phyloP scores from a whole-genome alignment of 1,284 basidiomycete genomes.

The Ustilago sp. region DNA sequence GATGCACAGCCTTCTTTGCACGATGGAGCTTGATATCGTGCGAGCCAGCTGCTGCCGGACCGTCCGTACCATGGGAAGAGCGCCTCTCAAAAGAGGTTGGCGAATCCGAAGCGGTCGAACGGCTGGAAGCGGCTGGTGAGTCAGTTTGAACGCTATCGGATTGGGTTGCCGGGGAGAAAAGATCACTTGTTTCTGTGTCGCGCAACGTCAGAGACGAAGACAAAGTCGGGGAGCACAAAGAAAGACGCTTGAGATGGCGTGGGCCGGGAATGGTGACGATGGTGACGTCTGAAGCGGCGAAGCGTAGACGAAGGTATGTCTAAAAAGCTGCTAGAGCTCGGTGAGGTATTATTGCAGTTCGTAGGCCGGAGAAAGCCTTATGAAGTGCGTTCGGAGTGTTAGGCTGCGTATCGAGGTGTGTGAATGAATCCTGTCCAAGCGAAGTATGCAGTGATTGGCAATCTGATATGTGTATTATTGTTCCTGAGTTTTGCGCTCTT shows the following conservation, averaged over 20 bases:
- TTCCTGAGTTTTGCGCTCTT: no score
- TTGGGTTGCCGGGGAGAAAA: conserved; percentile 21
- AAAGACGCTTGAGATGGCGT: conserved; percentile 53
- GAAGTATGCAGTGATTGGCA: no score
- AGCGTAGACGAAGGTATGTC: not conserved
- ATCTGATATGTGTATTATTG: no score
- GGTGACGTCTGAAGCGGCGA: conserved; percentile 12
- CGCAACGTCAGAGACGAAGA: conserved; percentile 28
- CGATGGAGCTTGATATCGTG: conserved; percentile 32
- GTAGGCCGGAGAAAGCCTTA: not conserved
- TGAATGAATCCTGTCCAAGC: not conserved
- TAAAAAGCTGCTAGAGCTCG: not conserved
- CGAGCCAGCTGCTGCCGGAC: conserved; percentile 17
- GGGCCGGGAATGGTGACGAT: conserved; percentile 38
- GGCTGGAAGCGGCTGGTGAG: conserved; percentile 4
- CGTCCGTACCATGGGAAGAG: conserved; percentile 28
- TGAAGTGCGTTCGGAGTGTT: not conserved
- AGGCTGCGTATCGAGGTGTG: not conserved
- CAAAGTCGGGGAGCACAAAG: conserved; percentile 40
- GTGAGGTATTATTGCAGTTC: not conserved
- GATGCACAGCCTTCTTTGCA: conserved; percentile 40
- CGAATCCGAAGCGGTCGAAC: conserved; percentile 26
- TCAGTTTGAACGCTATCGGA: conserved; percentile 10
- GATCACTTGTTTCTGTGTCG: conserved; percentile 17
- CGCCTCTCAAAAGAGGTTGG: conserved; percentile 27